A percentile compares a stretch with the other conserved stretches of the same genome.
Evolutionary conservation across 306 rosid species (phyloP).

Genomic region (Ormosia semicastrata): DNA sequence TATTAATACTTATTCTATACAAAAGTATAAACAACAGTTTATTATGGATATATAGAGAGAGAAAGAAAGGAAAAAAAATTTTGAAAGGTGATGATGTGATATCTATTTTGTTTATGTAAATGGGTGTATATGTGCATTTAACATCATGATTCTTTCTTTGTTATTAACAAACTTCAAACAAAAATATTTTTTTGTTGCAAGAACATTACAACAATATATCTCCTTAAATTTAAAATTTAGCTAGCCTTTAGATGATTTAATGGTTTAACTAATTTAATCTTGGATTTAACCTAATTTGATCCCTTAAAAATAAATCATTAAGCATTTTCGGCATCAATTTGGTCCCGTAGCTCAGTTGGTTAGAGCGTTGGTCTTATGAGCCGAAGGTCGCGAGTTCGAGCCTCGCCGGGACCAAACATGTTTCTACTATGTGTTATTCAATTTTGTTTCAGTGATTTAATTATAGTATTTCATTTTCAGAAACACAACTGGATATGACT

Average conservation of each 20-base stretch:
- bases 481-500: slow-evolving; percentile 27
- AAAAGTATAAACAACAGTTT: no score
- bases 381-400: slow-evolving; percentile 59
- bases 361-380: slow-evolving; percentile 63
- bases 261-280: not conserved
- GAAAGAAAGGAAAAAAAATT: no score
- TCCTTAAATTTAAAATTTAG: not conserved
- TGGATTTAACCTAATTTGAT: not conserved
- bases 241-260: not conserved
- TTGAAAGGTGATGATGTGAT: no score
- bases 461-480: slow-evolving; percentile 25
- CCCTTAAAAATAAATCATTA: not conserved
- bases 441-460: not conserved
- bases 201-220: not conserved
- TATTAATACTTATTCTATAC: no score
- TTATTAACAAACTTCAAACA: not conserved
- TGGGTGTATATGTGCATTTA: no score
- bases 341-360: slow-evolving; percentile 62
- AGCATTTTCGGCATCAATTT: no score
- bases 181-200: not conserved
- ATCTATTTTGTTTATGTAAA: no score
- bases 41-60: no score
- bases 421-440: not conserved
- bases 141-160: not conserved
- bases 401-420: slow-evolving; percentile 48